Percentiles rank a stretch among this genome's conserved stretches.
phyloP scores from a whole-genome alignment of 306 rosid genomes.

The Citrullus mucosospermus region DNA sequence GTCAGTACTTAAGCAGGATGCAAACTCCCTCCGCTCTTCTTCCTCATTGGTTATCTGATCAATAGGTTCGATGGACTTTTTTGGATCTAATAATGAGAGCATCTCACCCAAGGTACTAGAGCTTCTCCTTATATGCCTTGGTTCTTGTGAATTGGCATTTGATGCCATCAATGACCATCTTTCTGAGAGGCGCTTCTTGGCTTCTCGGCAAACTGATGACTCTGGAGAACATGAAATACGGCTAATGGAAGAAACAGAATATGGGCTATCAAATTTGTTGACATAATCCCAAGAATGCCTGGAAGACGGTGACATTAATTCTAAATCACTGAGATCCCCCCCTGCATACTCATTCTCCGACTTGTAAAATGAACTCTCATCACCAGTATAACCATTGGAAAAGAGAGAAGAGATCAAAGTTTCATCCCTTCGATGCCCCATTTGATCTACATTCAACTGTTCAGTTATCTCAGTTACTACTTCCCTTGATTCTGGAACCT shows the following conservation, averaged over 20 bases:
- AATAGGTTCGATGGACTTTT: slow-evolving; percentile 35
- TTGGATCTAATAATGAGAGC: slow-evolving; percentile 69
- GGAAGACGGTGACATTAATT: slow-evolving; percentile 55
- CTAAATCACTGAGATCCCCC: slow-evolving; percentile 65
- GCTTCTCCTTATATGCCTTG: slow-evolving; percentile 35
- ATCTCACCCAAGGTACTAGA: slow-evolving; percentile 87
- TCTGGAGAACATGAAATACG: slow-evolving; percentile 75
- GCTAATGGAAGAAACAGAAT: slow-evolving; percentile 60
- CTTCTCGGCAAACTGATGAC: slow-evolving; percentile 84
- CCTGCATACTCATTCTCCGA: slow-evolving; percentile 53
- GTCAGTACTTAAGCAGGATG: slow-evolving; percentile 28
- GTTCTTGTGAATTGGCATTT: slow-evolving; percentile 43
- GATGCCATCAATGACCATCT: slow-evolving; percentile 81
- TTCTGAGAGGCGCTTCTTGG: slow-evolving; percentile 88
- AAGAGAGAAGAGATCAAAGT: slow-evolving; percentile 45
- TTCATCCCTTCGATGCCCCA: slow-evolving; percentile 56
- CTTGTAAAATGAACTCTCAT: slow-evolving; percentile 73
- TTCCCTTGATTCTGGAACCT: slow-evolving; percentile 35
- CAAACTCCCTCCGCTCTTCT: slow-evolving; percentile 34
- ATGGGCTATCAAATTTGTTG: slow-evolving; percentile 47
- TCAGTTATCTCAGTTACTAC: slow-evolving; percentile 35
- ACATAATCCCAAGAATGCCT: slow-evolving; percentile 81
- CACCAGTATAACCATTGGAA: slow-evolving; percentile 67
- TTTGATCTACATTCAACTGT: slow-evolving; percentile 35
- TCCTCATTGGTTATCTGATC: slow-evolving; percentile 25